phyloP scores from a whole-genome alignment of 768 basidiomycete genomes.

The Suillus luteus region DNA sequence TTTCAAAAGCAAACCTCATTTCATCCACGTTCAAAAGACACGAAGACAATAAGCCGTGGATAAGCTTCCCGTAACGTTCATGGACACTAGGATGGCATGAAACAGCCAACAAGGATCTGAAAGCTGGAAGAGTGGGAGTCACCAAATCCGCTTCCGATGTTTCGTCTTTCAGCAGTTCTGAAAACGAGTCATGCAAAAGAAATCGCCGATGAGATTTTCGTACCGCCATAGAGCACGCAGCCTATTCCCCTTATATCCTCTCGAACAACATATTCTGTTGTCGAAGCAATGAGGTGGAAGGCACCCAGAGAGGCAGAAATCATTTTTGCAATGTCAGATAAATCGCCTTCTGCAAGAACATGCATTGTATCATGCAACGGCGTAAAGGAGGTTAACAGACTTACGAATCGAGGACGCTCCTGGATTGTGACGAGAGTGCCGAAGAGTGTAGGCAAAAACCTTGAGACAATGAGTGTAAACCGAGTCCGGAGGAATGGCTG shows the following conservation, averaged over 20 bases:
- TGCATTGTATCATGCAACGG: constrained; percentile 11
- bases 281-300: constrained; percentile 58
- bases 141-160: constrained; percentile 75
- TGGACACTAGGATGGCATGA: constrained; percentile 41
- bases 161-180: constrained; percentile 88
- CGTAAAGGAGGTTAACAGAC: constrained; percentile 13
- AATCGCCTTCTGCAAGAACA: constrained; percentile 46
- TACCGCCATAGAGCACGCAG: constrained; percentile 79
- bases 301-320: constrained; percentile 64
- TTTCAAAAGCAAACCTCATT: constrained; percentile 67
- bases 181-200: constrained; percentile 16
- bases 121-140: constrained; percentile 74
- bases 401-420: constrained; percentile 55
- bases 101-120: constrained; percentile 73
- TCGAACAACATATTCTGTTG: constrained; percentile 53
- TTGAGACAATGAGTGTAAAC: constrained; percentile 69
- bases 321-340: constrained; percentile 60
- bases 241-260: constrained; percentile 83
- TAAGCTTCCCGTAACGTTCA: constrained; percentile 57
- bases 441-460: constrained; percentile 80
- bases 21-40: constrained; percentile 87
- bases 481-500: constrained; percentile 33
- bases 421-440: constrained; percentile 63
- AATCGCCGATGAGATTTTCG: neutral
- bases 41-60: constrained; percentile 83